phyloP scores from a whole-genome alignment of 805 yeast genomes.

The Metschnikowia bowlesiae region DNA sequence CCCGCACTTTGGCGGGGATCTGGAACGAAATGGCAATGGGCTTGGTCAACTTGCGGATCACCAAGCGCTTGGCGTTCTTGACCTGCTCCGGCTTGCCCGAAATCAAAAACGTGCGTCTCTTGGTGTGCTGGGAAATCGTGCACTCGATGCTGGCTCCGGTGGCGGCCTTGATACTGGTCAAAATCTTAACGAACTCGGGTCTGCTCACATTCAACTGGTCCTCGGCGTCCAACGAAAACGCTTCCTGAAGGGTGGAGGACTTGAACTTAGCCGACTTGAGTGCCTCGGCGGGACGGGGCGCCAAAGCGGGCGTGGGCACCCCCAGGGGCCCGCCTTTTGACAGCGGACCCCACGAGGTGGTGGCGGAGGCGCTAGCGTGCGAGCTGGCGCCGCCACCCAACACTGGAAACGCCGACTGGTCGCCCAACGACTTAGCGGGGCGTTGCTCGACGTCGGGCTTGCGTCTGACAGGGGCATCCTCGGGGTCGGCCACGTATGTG shows the following conservation, averaged over 20 bases:
- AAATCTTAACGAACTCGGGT: constrained; percentile 63
- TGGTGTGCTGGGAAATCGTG: constrained; percentile 69
- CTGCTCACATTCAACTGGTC: constrained; percentile 61
- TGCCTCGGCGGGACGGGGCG: constrained; percentile 2
- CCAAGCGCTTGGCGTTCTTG: constrained; percentile 65
- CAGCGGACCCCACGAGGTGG: constrained; percentile 41
- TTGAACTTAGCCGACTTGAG: constrained; percentile 26
- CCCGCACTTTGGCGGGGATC: constrained; percentile 73
- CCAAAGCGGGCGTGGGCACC: constrained; percentile 15
- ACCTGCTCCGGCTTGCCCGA: constrained; percentile 70
- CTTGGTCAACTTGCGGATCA: constrained; percentile 71
- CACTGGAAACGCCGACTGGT: constrained; percentile 61
- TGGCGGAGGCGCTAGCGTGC: constrained; percentile 17
- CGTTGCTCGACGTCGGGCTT: constrained; percentile 9
- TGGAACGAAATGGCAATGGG: constrained; percentile 58
- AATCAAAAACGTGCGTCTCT: constrained; percentile 77
- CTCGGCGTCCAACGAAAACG: constrained; percentile 67
- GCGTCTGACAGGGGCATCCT: background rate
- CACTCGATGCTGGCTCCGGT: constrained; percentile 73
- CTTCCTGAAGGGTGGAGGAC: constrained; percentile 67
- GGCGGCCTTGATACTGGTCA: constrained; percentile 55
- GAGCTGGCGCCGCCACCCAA: constrained; percentile 44
- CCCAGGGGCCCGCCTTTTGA: constrained; percentile 19
- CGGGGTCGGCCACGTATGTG: constrained; percentile 16
- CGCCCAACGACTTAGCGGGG: constrained; percentile 40